Evolutionary conservation across 2,329 filamentous ascomycete genomes (phyloP).

Genomic region (Onygena corvina): DNA sequence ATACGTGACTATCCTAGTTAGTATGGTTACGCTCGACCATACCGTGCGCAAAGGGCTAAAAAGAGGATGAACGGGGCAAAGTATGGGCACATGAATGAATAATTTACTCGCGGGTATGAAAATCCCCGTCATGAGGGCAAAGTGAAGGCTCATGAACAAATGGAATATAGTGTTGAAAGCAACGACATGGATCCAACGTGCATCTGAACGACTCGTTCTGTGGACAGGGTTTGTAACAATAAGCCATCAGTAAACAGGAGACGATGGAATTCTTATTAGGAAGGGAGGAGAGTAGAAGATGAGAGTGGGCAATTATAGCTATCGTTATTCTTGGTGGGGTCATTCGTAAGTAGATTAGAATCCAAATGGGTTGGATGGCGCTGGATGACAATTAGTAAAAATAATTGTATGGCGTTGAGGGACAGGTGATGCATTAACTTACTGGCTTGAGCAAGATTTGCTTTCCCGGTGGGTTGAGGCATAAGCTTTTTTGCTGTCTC

Average conservation of each 20-base stretch:
- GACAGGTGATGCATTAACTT: slow-evolving; percentile 41
- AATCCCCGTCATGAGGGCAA: neutral
- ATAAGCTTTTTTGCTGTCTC: slow-evolving; percentile 62
- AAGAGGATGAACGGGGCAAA: neutral
- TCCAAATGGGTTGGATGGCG: slow-evolving; percentile 58
- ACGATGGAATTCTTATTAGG: neutral
- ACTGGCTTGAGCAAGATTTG: slow-evolving; percentile 92
- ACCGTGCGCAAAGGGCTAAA: neutral
- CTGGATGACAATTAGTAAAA: slow-evolving; percentile 28
- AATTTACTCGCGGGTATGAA: neutral
- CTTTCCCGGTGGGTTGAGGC: slow-evolving; percentile 80
- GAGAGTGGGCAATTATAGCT: slow-evolving; percentile 3
- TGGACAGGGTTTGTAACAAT: neutral
- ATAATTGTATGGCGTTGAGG: slow-evolving; percentile 11
- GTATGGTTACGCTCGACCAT: neutral
- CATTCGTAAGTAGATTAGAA: slow-evolving; percentile 37
- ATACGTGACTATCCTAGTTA: slow-evolving; percentile 4
- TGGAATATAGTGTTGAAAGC: neutral
- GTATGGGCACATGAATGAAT: neutral
- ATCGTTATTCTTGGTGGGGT: slow-evolving; percentile 6
- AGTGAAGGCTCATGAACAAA: neutral
- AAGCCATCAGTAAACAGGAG: neutral
- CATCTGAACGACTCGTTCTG: neutral
- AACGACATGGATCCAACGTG: neutral
- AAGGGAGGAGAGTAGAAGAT: neutral